Percentiles rank a stretch among this genome's conserved stretches.
Evolutionary conservation across 495 filamentous ascomycete species (phyloP).

Genomic region (Podospora australis): DNA sequence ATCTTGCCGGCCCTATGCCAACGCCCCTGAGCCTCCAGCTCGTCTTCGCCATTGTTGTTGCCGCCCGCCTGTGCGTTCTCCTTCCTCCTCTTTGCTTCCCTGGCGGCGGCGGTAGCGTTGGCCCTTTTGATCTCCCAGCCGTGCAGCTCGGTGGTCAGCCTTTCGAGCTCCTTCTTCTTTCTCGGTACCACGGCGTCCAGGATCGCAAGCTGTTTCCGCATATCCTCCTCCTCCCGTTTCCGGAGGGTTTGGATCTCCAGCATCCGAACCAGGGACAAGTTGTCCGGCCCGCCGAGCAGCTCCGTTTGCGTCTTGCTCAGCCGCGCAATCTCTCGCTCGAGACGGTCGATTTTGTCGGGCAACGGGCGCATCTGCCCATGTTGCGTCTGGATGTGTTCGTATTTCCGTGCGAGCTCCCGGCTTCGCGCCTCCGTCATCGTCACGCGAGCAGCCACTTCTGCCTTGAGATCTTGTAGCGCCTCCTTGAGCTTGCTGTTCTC

Average conservation of each 20-base stretch:
- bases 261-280: conserved; percentile 56
- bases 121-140: conserved; percentile 65
- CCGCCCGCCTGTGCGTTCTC: conserved; percentile 57
- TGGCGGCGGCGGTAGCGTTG: conserved; percentile 60
- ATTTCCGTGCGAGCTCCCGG: conserved; percentile 48
- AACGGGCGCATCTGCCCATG: conserved; percentile 51
- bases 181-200: conserved; percentile 60
- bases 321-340: conserved; percentile 53
- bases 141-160: conserved; percentile 62
- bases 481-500: conserved; percentile 66
- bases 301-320: conserved; percentile 42
- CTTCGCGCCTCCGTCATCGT: conserved; percentile 63
- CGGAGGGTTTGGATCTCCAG: conserved; percentile 49
- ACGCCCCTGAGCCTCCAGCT: conserved; percentile 72
- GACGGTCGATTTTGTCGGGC: conserved; percentile 54
- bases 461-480: conserved; percentile 68
- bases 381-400: conserved; percentile 60
- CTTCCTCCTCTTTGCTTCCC: conserved; percentile 73
- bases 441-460: conserved; percentile 68
- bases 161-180: conserved; percentile 65
- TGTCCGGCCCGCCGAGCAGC: no score
- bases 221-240: conserved; percentile 53
- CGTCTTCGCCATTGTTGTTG: conserved; percentile 61
- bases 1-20: conserved; percentile 73
- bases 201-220: conserved; percentile 63